Base-by-base conservation (phyloP, 2,329 filamentous ascomycete genomes). In the Diaporthe batatas region DNA sequence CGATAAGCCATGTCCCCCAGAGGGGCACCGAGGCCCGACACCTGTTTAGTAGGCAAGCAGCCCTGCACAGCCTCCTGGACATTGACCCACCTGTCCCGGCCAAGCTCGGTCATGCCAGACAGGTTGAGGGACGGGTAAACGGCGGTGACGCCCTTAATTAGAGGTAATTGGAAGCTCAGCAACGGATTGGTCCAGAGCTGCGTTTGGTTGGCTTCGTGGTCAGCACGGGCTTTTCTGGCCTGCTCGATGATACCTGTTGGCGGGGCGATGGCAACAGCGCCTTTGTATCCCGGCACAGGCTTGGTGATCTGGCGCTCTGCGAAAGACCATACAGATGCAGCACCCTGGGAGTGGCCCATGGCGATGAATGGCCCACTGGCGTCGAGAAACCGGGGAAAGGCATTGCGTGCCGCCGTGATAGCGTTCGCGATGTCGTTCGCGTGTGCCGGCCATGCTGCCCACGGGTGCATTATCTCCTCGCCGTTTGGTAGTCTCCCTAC, bases 271-370 rank as follows among this genome's bases (percentile, higher is more conserved):
- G 62, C 49, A 4, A 84, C 75, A 7, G 81, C 76, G 7, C 84
- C 84, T 2, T 81, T 77, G 67, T 82, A 85, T 0, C 83, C 83
- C 0, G 77, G 59, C 0, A 81, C 74, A 36, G 81, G 78, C 10
- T 75, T 74, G 32, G 73, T 67, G 21, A 79, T 78, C 71, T 83
- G 81, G 29, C 78, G 75, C 59, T 84, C 77, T 11, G 82, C 80
- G 55, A 79, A 73, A 4, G 77, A 77, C 86, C 86, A 88, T 0
- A 83, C 82, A 0, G 80, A 82, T 1, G 80, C 81, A 8, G 83
- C 85, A 34, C 86, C 86, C 76, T 88, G 74, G 54, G 42, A 58
- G 16, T 75, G 74, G 7, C 74, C 74, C 32, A 73, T 36, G 10
- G 81, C 79, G 16, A 86, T 82, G 49, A 67, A 67, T 25, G 44